These are phyloP conservation scores for Pseudopithomyces chartarum DNA, from an alignment of 2,329 filamentous ascomycete species.

Conservation along the genomic window DNA sequence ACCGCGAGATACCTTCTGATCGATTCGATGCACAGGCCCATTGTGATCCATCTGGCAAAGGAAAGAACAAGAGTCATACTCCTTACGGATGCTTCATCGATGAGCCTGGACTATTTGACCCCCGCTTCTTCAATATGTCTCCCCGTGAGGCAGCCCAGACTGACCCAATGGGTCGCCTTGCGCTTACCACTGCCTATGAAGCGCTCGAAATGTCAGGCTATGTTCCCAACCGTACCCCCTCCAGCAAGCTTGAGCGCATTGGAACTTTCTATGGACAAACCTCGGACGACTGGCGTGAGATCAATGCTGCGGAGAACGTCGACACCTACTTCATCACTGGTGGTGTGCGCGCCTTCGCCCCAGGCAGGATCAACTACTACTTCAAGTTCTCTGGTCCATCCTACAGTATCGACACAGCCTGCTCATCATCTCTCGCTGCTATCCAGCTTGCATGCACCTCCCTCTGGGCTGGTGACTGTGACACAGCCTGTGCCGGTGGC, in stretches of 20 bases:
- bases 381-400: constrained; percentile 78
- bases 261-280: constrained; percentile 78
- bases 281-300: constrained; percentile 77
- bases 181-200: constrained; percentile 77
- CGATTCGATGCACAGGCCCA: constrained; percentile 76
- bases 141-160: constrained; percentile 79
- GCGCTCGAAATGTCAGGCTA: constrained; percentile 82
- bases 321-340: constrained; percentile 72
- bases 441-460: constrained; percentile 75
- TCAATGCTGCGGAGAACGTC: constrained; percentile 73
- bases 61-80: constrained; percentile 76
- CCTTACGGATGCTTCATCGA: constrained; percentile 78
- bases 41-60: constrained; percentile 72
- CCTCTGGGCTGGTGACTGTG: constrained; percentile 75
- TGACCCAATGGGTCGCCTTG: constrained; percentile 80
- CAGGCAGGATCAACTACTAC: constrained; percentile 74
- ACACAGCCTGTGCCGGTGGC: constrained; percentile 80
- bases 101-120: constrained; percentile 77
- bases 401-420: constrained; percentile 77
- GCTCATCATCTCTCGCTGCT: constrained; percentile 74
- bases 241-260: constrained; percentile 67
- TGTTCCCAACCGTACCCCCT: constrained; percentile 72
- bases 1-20: constrained; percentile 69
- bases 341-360: constrained; percentile 65
- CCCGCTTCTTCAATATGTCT: constrained; percentile 88